Conservation (phyloP, 1,139 yeast species). For the Wickerhamiella pararugosa region DNA sequence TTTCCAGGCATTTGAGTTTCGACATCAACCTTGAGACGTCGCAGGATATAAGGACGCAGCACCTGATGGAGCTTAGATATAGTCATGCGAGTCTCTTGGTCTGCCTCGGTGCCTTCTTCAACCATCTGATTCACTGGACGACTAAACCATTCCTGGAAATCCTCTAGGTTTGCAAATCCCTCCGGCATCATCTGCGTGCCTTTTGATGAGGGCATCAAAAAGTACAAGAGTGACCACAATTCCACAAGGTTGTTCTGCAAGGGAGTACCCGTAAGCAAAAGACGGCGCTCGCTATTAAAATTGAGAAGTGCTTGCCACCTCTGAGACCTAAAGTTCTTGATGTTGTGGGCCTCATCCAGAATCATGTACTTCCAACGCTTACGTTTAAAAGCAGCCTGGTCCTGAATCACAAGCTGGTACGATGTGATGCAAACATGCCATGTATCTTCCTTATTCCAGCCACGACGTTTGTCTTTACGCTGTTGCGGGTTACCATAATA, state of each 20-base stretch:
- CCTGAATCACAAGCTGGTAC: slow-evolving; percentile 91
- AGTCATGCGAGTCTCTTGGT: slow-evolving; percentile 66
- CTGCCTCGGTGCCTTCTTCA: slow-evolving; percentile 52
- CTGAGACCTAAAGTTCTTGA: slow-evolving; percentile 88
- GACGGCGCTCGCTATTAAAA: slow-evolving; percentile 79
- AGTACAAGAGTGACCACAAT: slow-evolving; percentile 84
- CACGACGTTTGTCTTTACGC: slow-evolving; percentile 86
- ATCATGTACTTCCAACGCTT: slow-evolving; percentile 95
- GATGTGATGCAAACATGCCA: slow-evolving; percentile 97
- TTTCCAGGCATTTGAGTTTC: slow-evolving; percentile 99
- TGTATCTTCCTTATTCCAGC: slow-evolving; percentile 94
- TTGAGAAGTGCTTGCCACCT: slow-evolving; percentile 94
- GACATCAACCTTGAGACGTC: slow-evolving; percentile 90
- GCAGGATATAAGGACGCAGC: slow-evolving; percentile 73
- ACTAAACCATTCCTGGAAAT: slow-evolving; percentile 97
- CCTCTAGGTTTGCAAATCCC: slow-evolving; percentile 90
- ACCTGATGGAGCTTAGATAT: slow-evolving; percentile 87
- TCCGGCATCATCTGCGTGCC: slow-evolving; percentile 66
- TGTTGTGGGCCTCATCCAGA: slow-evolving; percentile 95
- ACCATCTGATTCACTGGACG: slow-evolving; percentile 86
- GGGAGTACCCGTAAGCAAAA: slow-evolving; percentile 90
- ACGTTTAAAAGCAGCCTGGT: slow-evolving; percentile 83
- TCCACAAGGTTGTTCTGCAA: slow-evolving; percentile 85
- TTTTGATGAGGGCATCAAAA: slow-evolving; percentile 84
- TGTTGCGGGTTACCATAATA: slow-evolving; percentile 98